A percentile compares a stretch with the other conserved stretches of the same genome.
Evolutionary conservation across 805 yeast species (phyloP).

Genomic region (Spathaspora boniae): DNA sequence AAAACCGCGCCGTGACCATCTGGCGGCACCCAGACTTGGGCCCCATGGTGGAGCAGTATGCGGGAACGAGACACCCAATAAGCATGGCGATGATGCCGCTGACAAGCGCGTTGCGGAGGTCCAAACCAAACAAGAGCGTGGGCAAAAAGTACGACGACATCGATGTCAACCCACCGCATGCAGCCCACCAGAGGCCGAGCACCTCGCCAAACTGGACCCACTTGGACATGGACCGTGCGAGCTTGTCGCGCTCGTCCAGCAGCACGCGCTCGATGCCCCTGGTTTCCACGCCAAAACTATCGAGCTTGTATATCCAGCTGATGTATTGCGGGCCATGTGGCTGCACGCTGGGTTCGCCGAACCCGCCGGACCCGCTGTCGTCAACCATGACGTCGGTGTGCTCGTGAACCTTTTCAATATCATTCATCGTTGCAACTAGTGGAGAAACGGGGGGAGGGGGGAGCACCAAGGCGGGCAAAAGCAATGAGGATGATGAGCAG

Average conservation of each 20-base stretch:
- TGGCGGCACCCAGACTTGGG: conserved; percentile 37
- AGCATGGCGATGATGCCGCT: conserved; percentile 28
- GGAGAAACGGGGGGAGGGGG: neutral
- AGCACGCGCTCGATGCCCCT: conserved; percentile 34
- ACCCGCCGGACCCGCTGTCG: neutral
- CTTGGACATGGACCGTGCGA: conserved; percentile 11
- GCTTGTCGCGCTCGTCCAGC: conserved; percentile 22
- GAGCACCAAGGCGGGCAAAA: too few species aligned
- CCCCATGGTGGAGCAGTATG: conserved; percentile 37
- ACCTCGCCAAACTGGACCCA: conserved; percentile 24
- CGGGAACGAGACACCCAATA: conserved; percentile 35
- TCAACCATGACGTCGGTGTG: neutral
- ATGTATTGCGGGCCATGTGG: conserved; percentile 10
- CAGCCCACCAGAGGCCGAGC: conserved; percentile 36
- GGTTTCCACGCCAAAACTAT: conserved; percentile 27
- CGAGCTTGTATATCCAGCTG: conserved; percentile 21
- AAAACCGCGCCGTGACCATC: conserved; percentile 33
- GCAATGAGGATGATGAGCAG: too few species aligned
- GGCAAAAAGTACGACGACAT: conserved; percentile 37
- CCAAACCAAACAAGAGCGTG: conserved; percentile 25
- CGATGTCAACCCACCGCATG: conserved; percentile 37
- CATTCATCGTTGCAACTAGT: neutral
- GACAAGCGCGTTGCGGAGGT: conserved; percentile 23
- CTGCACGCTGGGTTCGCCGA: neutral
- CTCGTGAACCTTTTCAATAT: neutral